Base-by-base conservation (phyloP, 495 filamentous ascomycete species). In the Articulospora tetracladia region DNA sequence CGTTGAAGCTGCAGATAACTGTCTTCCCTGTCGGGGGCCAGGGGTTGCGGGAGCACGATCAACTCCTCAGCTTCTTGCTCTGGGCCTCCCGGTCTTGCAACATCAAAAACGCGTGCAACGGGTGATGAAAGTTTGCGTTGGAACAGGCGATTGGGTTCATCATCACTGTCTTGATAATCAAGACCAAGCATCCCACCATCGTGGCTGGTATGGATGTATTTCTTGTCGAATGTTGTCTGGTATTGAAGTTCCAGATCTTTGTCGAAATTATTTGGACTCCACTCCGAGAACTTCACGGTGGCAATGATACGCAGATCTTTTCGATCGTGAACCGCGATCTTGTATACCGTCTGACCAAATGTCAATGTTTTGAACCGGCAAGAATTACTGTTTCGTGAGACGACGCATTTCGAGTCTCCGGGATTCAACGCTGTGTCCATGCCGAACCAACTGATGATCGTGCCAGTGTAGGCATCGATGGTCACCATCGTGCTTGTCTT, bases 251-350 rank as follows among this genome's bases (percentile, higher is more conserved):
- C 84, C 17, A 98, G 85, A 71, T 98, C 94, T 57, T 82, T 83
- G 67, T 98, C 93, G 46, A 86, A 89, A 51, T 89, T 95, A 70
- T 98, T 98, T 11, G 93, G 90, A 0, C 85, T 87, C 94, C 94
- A 98, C 70, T 98, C 94, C 23, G 90, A 90, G 71, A 94, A 98
- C 61, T 84, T 95, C 60, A 98, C 82, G 0, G 90, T 96, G 66
- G 91, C 96, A 46, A 98, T 88, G 6, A 81, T 84, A 60, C 89
- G 86, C 0, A 85, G 86, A 2, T 89, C 90, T 61, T 82, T 77
- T n/a, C 79, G 80, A 55, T 88, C 89, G 55, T 92, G 86, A 47
- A 98, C 95, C 39, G 77, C 83, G 49, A 98, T 85, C 1, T 83
- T 93, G 70, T 98, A 98, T 67, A 97, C 92, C 23, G 89, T 90